phyloP scores from a whole-genome alignment of 441 rosid species.

The Jatropha podagrica region DNA sequence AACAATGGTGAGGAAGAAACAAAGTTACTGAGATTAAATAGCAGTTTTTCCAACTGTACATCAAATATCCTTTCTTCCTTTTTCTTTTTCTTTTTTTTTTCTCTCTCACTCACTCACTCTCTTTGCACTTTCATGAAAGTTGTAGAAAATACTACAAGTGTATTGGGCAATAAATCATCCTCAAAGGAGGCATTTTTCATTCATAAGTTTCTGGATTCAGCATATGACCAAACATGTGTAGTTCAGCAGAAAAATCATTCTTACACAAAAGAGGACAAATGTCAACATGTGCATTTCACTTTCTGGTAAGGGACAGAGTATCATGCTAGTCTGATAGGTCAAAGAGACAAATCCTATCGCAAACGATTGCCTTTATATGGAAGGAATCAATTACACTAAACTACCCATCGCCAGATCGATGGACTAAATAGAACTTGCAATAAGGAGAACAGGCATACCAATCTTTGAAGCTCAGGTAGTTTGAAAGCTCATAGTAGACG shows the following conservation, averaged over 20 bases:
- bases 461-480: constrained; percentile 90
- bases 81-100: neutral
- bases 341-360: neutral
- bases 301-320: neutral
- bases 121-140: no score
- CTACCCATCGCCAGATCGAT: neutral
- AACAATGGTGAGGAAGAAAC: neutral
- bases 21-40: neutral
- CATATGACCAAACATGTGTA: neutral
- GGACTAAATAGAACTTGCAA: constrained; percentile 10
- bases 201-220: neutral
- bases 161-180: neutral
- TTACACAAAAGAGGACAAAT: neutral
- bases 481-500: constrained; percentile 98
- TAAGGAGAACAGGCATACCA: constrained; percentile 50
- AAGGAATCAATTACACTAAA: neutral
- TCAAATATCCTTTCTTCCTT: neutral
- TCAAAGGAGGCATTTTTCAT: neutral
- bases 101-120: no score
- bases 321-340: neutral
- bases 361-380: neutral
- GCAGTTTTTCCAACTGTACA: neutral
- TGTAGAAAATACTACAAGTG: neutral
- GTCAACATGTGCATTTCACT: neutral
- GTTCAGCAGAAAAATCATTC: neutral